These are phyloP conservation scores for Solanum rostratum DNA, from an alignment of 257 asterid species.

Conservation along the genomic window DNA sequence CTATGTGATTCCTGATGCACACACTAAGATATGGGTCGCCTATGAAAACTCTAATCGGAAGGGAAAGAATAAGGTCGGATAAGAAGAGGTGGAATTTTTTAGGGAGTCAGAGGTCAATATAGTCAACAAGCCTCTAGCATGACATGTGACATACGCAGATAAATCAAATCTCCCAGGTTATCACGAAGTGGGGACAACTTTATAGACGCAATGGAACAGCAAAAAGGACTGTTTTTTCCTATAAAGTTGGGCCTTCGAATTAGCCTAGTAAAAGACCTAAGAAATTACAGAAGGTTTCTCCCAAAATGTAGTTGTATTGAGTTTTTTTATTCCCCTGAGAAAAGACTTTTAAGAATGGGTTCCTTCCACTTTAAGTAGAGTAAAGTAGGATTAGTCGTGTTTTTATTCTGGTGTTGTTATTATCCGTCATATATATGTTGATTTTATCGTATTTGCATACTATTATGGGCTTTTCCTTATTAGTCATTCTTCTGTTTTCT, in stretches of 20 bases:
- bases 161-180: not conserved
- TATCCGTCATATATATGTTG: no score
- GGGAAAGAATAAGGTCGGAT: not conserved
- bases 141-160: not conserved
- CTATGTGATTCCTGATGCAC: not conserved
- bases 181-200: not conserved
- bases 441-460: no score
- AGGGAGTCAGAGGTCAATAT: not conserved
- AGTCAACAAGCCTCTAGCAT: not conserved
- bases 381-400: no score
- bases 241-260: not conserved
- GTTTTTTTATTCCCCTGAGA: no score
- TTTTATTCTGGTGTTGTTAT: no score
- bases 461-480: no score
- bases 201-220: not conserved
- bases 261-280: not conserved
- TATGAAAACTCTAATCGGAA: not conserved
- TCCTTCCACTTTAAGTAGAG: no score
- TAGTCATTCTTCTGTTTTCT: no score
- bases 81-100: not conserved
- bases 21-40: not conserved
- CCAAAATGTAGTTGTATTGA: no score
- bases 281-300: no score
- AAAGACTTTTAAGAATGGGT: no score
- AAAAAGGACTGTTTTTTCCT: not conserved